Evolutionary conservation across 2,329 filamentous ascomycete genomes (phyloP).

Genomic region (Cercospora nicotianae): DNA sequence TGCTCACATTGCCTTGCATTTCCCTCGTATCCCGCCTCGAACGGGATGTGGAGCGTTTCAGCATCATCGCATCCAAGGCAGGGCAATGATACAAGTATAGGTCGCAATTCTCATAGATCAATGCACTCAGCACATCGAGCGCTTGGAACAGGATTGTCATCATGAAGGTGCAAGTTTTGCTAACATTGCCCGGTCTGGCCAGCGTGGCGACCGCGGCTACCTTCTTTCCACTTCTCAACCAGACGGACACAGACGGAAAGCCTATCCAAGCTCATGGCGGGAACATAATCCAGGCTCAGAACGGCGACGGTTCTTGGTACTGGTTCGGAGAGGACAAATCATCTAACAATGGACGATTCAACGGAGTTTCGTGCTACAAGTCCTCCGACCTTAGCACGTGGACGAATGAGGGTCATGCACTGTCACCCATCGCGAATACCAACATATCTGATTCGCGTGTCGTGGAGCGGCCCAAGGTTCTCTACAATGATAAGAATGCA

Average conservation of each 20-base stretch:
- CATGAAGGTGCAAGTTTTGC: background rate
- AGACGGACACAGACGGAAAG: constrained; percentile 43
- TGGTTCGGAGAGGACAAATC: constrained; percentile 70
- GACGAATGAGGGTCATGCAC: constrained; percentile 60
- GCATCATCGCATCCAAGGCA: background rate
- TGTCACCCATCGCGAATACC: constrained; percentile 50
- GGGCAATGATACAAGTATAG: background rate
- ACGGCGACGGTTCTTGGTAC: constrained; percentile 59
- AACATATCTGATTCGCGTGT: constrained; percentile 51
- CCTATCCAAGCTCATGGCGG: constrained; percentile 68
- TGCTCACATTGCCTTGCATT: background rate
- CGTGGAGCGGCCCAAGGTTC: constrained; percentile 67
- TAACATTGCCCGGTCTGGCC: constrained; percentile 12
- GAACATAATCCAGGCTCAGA: constrained; percentile 58
- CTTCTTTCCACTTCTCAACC: constrained; percentile 32
- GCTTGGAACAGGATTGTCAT: background rate
- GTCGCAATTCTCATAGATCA: background rate
- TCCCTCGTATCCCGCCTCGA: constrained; percentile 8
- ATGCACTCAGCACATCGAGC: background rate
- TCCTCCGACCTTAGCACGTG: constrained; percentile 64
- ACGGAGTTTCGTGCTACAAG: constrained; percentile 68
- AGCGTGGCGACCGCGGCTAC: constrained; percentile 21
- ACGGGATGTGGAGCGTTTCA: constrained; percentile 7
- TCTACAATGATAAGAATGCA: constrained; percentile 63
- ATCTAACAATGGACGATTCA: constrained; percentile 50